Base-by-base conservation (phyloP, 177 flowering plant species). In the Vitis hybrid region DNA sequence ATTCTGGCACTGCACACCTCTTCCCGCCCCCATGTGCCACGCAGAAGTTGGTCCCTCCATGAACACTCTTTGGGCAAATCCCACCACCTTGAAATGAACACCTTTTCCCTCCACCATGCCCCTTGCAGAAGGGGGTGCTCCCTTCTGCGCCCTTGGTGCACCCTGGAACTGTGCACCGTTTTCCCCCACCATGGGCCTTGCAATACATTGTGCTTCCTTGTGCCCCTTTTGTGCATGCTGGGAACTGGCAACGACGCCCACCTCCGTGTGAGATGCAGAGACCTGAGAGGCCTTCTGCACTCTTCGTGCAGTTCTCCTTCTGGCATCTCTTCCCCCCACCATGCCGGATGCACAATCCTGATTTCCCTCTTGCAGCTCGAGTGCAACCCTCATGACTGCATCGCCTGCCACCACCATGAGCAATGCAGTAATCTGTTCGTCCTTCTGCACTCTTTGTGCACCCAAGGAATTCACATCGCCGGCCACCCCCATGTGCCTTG, bases 361-460 rank as follows among this genome's bases (percentile, higher is more conserved):
- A 93, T 67, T 89, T 95, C 22, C 98, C 99, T 77, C 99, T 82
- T 19, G 99, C 97, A 68, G 98, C 98, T 49, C 95, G 83, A 66
- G 82, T 77, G 80, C 99, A 95, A 22, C 91, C 88, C 5, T 93
- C 98, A 52, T 82, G 88, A 76, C 88, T 85, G 83, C 97, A 93
- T 65, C 97, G 83, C 59, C 94, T 84, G 1, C 97, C 98, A 71
- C 99, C 99, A 59, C 99, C 99, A 82, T 95, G 99, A 17, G 97
- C 98, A 75, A 95, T 93, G 70, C 99, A 95, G 78, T 71, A 89
- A 67, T 95, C 98, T 5, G 99, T 95, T 14, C 97, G 94, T 9
- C 99, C 99, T 82, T 95, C 99, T 22, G 99, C 98, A 79, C 99
- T 95, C 83, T 91, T 95, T 1, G 99, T 92, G 79, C 99, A 95